Evolutionary conservation across 495 filamentous ascomycete genomes (phyloP), one percentile per base, ranked within the genome.

Genomic region (Penicillium samsonianum): DNA sequence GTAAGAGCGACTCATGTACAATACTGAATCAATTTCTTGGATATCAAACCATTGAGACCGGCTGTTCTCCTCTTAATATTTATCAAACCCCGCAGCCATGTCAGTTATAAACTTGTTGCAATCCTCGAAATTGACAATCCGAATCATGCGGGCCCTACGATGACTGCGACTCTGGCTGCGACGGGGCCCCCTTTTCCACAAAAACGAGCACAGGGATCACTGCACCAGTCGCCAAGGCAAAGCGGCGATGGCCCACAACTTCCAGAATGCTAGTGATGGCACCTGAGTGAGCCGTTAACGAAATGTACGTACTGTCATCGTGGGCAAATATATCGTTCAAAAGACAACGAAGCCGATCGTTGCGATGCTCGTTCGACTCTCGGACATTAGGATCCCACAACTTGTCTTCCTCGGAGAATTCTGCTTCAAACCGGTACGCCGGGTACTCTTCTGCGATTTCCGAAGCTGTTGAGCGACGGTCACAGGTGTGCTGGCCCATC

Each of bases 401-500:
- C 41, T 68, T 67, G 65, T 92, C 89, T 3, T 75, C 59, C 50
- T 90, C 87, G 0, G 77, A 60, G 60, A 96, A 89, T 0, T 81
- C 81, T 0, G 68, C 51, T 64, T 92, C 90, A 59, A 92, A 81
- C 1, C 20, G 67, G 66, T 82, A 92, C 11, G 50, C 54, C 0
- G 89, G 89, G 59, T 84, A 91, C 40, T 73, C 75, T 11, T 67
- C 54, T 1, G 63, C 62, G 50, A 95, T 92, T 51, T 68, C 78
- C 6, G 82, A 74, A 59, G 82, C 82, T 23, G 65, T 75, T 37
- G 83, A 82, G 0, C 91, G 81, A 5, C 82, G 81, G 70, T 96
- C 91, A 73, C 91, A 96, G 8, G 90, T 94, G 67, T 95, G 91
- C 30, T 85, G 75, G 19, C 87, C 84, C 54, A 92, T 80, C 1